Percentiles rank a stretch among this genome's conserved stretches.
phyloP scores from a whole-genome alignment of 352 stramenopile genomes.

The Globisporangium camurandrum region DNA sequence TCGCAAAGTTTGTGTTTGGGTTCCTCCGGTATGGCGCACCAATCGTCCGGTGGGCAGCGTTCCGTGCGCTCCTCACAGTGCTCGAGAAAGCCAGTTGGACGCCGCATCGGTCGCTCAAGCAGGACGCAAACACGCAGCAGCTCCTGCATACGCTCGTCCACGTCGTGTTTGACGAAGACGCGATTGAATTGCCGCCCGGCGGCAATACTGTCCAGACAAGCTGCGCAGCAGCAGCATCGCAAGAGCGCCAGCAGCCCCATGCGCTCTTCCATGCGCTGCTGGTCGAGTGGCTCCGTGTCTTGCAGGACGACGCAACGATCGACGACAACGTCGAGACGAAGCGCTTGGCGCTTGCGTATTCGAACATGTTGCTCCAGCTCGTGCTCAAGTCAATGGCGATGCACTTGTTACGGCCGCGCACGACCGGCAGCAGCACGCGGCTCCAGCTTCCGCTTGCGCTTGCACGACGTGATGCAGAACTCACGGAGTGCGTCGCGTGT shows the following conservation, averaged over 20 bases:
- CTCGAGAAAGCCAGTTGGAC: conserved; percentile 57
- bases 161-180: conserved; percentile 47
- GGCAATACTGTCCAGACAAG: too few species aligned
- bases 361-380: conserved; percentile 51
- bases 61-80: conserved; percentile 37
- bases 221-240: neutral
- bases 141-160: conserved; percentile 49
- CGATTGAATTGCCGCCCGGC: conserved; percentile 7
- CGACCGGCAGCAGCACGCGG: neutral
- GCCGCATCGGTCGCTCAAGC: conserved; percentile 24
- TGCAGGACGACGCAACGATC: conserved; percentile 29
- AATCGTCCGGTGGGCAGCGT: conserved; percentile 41
- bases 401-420: conserved; percentile 14
- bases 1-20: conserved; percentile 36
- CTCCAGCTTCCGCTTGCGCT: conserved; percentile 7
- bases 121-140: conserved; percentile 35
- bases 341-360: conserved; percentile 35
- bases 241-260: too few species aligned
- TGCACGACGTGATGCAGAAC: conserved; percentile 22
- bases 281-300: conserved; percentile 43
- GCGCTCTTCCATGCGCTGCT: conserved; percentile 36
- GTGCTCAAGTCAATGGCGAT: conserved; percentile 65
- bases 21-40: conserved; percentile 39
- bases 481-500: conserved; percentile 35
- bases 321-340: conserved; percentile 40